phyloP scores from a whole-genome alignment of 2,329 filamentous ascomycete genomes.

The Sphaerulina populicola region DNA sequence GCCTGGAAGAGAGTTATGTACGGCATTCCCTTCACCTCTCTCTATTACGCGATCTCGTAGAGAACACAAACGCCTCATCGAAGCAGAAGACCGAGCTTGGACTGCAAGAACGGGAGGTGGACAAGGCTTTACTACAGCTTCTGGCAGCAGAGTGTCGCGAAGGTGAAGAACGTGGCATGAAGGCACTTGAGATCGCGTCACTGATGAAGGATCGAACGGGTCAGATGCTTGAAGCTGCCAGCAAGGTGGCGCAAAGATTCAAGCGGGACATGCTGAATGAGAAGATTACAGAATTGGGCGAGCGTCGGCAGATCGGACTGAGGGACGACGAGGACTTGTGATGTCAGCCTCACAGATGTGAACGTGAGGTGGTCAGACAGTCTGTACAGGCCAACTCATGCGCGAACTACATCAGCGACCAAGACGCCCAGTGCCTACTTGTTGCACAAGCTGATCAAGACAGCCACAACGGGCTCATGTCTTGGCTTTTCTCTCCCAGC shows the following conservation, averaged over 20 bases:
- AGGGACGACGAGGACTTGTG: conserved; percentile 47
- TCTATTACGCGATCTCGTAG: conserved; percentile 66
- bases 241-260: conserved; percentile 81
- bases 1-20: conserved; percentile 73
- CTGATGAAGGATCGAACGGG: conserved; percentile 78
- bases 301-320: conserved; percentile 56
- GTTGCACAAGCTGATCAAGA: background rate
- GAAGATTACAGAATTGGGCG: conserved; percentile 81
- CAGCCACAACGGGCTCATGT: background rate
- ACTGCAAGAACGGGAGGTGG: conserved; percentile 70
- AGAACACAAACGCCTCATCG: conserved; percentile 56
- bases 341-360: background rate
- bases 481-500: conserved; percentile 5
- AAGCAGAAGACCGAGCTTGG: conserved; percentile 60
- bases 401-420: background rate
- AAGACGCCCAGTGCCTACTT: background rate
- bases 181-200: conserved; percentile 79
- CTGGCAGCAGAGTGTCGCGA: conserved; percentile 84
- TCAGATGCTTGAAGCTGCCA: conserved; percentile 83
- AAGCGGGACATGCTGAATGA: conserved; percentile 69
- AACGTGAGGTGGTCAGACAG: too few species aligned
- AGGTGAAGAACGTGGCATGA: conserved; percentile 89
- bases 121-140: conserved; percentile 83
- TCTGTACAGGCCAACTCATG: too few species aligned
- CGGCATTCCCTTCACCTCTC: conserved; percentile 63